Base-by-base conservation (phyloP, 2,329 filamentous ascomycete species). In the Zasmidium citrigriseum region DNA sequence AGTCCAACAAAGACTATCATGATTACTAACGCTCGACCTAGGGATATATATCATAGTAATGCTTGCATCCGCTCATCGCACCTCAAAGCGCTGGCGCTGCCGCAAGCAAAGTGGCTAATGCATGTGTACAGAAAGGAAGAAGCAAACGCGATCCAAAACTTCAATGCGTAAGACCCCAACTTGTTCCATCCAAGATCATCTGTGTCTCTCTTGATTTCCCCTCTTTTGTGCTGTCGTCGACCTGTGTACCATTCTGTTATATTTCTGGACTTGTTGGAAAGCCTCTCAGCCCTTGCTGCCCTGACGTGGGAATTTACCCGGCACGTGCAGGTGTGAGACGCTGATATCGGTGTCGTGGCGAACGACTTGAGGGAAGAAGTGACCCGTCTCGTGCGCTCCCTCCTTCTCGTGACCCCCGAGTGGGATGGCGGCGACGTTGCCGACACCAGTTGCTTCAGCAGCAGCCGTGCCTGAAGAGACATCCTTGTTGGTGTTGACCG, bases 261-360 rank as follows among this genome's bases (percentile, higher is more conserved):
- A n/a, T n/a, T n/a, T n/a, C n/a, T 4, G 34, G 27, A 7, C 7
- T 7, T 9, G 34, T 16, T 41, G 14, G 27, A 7, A 14, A 7
- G 27, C 27, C 7, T 41, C 4, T 41, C 16, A 41, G 34, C 18
- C 18, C 16, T n/a, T 41, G 34, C 16, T 41, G 34, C 34, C 34
- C 18, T 41, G 34, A n/a, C 34, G 34, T 10, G 67, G 67, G 46
- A 68, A 91, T 64, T 87, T 81, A 11, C 89, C 89, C 2, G 89
- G 89, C 18, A 91, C 82, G 68, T 89, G 87, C 52, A 91, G 74
- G 68, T 87, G 82, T 55, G 85, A 86, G 46, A 89, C 83, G 24
- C 74, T 78, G 23, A 79, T 68, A 61, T 79, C 76, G 4, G 79
- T 82, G 52, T 80, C 72, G 45, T 78, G 76, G 54, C 79, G 70